Base-by-base conservation (phyloP, 2,329 filamentous ascomycete genomes). In the Aspergillus quadrilineatus region DNA sequence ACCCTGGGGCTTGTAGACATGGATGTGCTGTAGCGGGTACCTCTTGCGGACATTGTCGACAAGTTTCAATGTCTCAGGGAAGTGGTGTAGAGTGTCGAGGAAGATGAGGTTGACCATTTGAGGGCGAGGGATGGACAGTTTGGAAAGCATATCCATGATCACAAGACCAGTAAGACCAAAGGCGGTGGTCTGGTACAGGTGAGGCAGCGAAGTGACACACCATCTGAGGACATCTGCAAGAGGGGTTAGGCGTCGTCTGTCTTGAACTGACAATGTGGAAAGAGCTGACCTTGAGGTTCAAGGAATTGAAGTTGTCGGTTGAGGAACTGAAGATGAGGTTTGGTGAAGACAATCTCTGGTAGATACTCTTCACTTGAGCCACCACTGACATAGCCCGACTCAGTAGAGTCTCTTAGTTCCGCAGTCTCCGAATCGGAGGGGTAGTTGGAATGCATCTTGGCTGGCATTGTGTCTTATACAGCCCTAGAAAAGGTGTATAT, bases 301-400 rank as follows among this genome's bases (percentile, higher is more conserved):
- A 97, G 89, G 70, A 87, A 84, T 74, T 94, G 89, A 66, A 99
- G 80, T 75, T 96, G 91, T 62, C 86, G 78, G 81, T 99, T 99
- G 73, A 99, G 83, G 75, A 93, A 93, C 68, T 90, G 88, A 65
- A 97, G 81, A 75, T 99, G 93, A 61, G 88, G 84, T 73, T 89
- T 89, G 63, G 90, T 93, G 79, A 99, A 91, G 75, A 88, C 86
- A 67, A 97, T 82, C 59, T 90, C 85, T 12, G 92, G 89, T 17
- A 93, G 81, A 63, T 79, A 79, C 51, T 80, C 78, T 43, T 83
- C 79, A 65, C 83, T 88, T 34, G 85, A 86, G 50, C 81, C 80
- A 42, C 83, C 88, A 75, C 76, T 89, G 28, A 83, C 88, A 76
- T 78, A 89, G 68, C 86, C 90, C 79, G 97, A 97, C 61, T 93